Evolutionary conservation across 208 protist genomes (phyloP), one percentile per base, ranked within the genome.

Genomic region (Acanthamoeba healyi): DNA sequence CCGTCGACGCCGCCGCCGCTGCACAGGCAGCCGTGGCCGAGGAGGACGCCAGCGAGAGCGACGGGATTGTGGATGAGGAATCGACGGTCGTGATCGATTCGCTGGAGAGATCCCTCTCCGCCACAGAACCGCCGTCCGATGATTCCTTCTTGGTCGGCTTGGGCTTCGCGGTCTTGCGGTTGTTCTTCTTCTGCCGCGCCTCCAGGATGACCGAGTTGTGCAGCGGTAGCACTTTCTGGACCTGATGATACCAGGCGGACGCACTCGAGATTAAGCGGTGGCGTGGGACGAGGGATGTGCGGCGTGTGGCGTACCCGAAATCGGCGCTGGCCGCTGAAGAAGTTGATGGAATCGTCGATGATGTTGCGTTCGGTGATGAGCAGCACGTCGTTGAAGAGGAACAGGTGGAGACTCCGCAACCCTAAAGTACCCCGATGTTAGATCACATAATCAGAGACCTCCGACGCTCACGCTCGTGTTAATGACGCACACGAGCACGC

Each of bases 351-450:
- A 19, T 26, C 74, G 22, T 84, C 74, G 7, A 84, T 84, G 74
- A 84, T 84, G 44, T 84, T 84, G 7, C 74, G 38, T 54, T 84
- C 74, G 24, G 74, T 84, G 44, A 84, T 54, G n/a, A 84, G 74
- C 15, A 84, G 74, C 26, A 84, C 44, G 26, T 84, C 74, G 74
- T 84, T 84, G 74, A 84, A 84, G n/a, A 84, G 44, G 44, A 84
- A 84, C 6, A 84, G 74, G 26, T 84, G 74, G 1, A 84, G 44
- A 24, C 42, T 56, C 1, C 74, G 38, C 26, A 84, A 26, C 6
- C 74, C 74, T 84, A 29, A 26, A 22, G n/a, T 29, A 65, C 4
- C 15, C n/a, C n/a, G n/a, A n/a, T n/a, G n/a, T n/a, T n/a, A n/a
- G n/a, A n/a, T n/a, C n/a, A n/a, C n/a, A n/a, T n/a, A n/a, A n/a